phyloP scores from a whole-genome alignment of 1,139 yeast genomes.

The Kodamaea plutei region DNA sequence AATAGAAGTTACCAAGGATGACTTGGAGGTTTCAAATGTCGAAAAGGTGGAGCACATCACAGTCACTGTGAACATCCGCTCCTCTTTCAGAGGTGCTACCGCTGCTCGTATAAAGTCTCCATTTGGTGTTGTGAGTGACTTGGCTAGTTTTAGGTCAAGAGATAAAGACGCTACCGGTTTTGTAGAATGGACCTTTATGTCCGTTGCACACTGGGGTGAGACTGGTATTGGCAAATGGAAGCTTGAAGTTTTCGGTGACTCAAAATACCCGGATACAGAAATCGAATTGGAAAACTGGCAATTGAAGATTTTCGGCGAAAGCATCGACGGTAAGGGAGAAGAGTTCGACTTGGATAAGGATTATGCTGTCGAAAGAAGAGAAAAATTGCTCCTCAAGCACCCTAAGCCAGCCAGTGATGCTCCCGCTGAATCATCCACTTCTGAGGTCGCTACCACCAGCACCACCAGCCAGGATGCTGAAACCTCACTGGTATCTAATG shows the following conservation, averaged over 20 bases:
- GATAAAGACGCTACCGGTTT: constrained; percentile 65
- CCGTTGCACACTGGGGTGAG: constrained; percentile 99
- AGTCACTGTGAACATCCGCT: constrained; percentile 66
- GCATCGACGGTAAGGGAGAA: constrained; percentile 58
- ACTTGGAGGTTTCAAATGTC: constrained; percentile 54
- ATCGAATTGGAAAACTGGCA: constrained; percentile 69
- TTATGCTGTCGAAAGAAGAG: constrained; percentile 39
- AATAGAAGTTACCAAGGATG: constrained; percentile 46
- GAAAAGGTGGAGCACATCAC: constrained; percentile 83
- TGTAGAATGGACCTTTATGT: constrained; percentile 85
- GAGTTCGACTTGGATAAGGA: constrained; percentile 37
- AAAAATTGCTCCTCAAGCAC: constrained; percentile 12
- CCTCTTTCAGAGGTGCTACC: constrained; percentile 67
- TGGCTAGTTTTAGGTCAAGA: constrained; percentile 65
- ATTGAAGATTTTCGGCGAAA: constrained; percentile 77
- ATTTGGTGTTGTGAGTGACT: constrained; percentile 61
- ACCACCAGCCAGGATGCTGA: constrained; percentile 2
- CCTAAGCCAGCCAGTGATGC: constrained; percentile 5
- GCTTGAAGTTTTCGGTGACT: constrained; percentile 47
- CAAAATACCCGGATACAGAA: constrained; percentile 20
- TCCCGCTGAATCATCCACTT: constrained; percentile 1
- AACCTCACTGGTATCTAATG: background rate
- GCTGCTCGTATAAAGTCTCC: constrained; percentile 71
- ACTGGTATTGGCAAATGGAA: constrained; percentile 79
- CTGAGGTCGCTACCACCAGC: constrained; percentile 6